Evolutionary conservation across 805 yeast genomes (phyloP).

Genomic region (Wickerhamomyces bisporus): DNA sequence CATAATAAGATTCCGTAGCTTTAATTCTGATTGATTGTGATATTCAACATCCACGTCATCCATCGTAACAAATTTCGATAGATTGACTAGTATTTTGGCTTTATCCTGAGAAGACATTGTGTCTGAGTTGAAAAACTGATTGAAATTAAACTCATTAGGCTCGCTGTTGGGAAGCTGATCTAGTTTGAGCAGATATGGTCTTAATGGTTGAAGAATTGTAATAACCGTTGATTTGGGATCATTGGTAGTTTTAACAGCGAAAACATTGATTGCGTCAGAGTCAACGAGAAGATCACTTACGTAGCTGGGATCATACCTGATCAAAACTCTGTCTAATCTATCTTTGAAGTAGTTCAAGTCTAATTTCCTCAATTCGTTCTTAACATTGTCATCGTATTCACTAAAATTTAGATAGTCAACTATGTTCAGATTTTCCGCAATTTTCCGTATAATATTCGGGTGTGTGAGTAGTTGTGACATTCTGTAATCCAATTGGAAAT

Average conservation of each 20-base stretch:
- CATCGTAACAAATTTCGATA: slow-evolving; percentile 14
- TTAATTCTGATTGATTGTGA: slow-evolving; percentile 3
- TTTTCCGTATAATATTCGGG: background rate
- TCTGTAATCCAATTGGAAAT: background rate
- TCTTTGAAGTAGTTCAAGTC: slow-evolving; percentile 14
- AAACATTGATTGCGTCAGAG: slow-evolving; percentile 8
- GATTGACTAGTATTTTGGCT: slow-evolving; percentile 17
- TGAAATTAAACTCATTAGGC: slow-evolving; percentile 10
- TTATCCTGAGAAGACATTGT: slow-evolving; percentile 20
- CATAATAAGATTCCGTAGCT: slow-evolving; percentile 10
- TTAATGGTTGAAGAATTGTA: slow-evolving; percentile 5
- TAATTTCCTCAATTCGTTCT: slow-evolving; percentile 3
- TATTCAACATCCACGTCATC: slow-evolving; percentile 18
- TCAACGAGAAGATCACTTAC: slow-evolving; percentile 16
- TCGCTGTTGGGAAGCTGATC: slow-evolving; percentile 1
- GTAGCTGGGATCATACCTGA: slow-evolving; percentile 12
- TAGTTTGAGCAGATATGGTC: slow-evolving; percentile 11
- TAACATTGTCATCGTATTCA: slow-evolving; percentile 4
- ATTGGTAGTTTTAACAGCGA: slow-evolving; percentile 13
- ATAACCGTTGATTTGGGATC: slow-evolving; percentile 17
- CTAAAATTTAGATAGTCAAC: slow-evolving; percentile 17
- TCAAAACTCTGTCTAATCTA: slow-evolving; percentile 9
- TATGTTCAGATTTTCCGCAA: slow-evolving; percentile 13
- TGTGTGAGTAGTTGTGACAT: slow-evolving; percentile 2
- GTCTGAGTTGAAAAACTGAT: slow-evolving; percentile 10